phyloP scores from a whole-genome alignment of 2,329 filamentous ascomycete genomes.

The Zasmidium angulare region DNA sequence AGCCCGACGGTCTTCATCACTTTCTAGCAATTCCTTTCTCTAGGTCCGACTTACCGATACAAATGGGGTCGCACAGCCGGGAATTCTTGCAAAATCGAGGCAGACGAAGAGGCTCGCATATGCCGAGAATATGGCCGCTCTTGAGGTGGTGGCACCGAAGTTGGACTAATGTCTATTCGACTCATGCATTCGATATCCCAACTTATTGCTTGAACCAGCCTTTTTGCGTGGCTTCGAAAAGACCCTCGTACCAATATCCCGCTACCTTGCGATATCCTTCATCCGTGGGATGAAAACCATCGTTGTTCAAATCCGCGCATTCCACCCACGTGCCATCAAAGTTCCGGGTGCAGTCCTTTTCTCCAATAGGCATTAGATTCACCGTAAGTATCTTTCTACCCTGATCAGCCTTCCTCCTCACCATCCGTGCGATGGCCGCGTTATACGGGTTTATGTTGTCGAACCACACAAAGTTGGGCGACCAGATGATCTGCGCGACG shows the following conservation, averaged over 20 bases:
- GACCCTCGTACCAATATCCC: neutral
- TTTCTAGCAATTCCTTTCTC: too few species aligned
- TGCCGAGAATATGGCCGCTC: too few species aligned
- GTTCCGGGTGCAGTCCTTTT: neutral
- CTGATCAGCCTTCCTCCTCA: neutral
- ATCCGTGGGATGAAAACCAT: neutral
- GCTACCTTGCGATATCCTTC: neutral
- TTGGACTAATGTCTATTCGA: too few species aligned
- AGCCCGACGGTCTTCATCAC: too few species aligned
- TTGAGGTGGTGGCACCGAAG: too few species aligned
- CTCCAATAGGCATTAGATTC: slow-evolving; percentile 1
- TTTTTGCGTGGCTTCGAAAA: neutral
- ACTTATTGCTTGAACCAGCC: neutral
- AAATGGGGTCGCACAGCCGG: too few species aligned
- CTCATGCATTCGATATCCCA: too few species aligned
- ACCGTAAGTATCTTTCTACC: neutral
- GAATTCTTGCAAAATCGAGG: too few species aligned
- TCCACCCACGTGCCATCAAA: neutral
- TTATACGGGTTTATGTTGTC: neutral
- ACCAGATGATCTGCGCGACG: slow-evolving; percentile 2
- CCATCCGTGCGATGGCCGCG: neutral
- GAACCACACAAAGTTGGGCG: neutral
- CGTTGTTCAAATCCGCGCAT: neutral
- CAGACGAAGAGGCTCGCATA: too few species aligned
- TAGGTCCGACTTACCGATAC: too few species aligned